phyloP scores from a whole-genome alignment of 805 yeast species.

The Hanseniaspora occidentalis region DNA sequence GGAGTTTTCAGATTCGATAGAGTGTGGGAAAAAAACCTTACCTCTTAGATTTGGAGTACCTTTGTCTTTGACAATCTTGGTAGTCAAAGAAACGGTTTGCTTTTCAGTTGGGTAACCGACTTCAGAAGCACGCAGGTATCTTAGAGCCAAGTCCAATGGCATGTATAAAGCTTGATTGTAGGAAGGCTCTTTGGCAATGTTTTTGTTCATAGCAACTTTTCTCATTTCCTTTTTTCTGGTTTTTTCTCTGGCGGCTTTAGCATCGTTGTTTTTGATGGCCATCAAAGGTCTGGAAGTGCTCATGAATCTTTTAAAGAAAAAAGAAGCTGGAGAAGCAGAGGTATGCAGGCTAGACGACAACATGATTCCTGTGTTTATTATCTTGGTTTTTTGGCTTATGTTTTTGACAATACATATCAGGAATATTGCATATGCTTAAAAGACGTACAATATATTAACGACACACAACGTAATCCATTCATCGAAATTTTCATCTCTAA shows the following conservation, averaged over 20 bases:
- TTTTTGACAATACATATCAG: no score
- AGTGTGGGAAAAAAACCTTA: slow-evolving; percentile 56
- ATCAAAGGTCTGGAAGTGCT: not conserved
- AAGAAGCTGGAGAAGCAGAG: slow-evolving; percentile 5
- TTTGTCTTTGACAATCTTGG: slow-evolving; percentile 54
- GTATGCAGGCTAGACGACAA: no score
- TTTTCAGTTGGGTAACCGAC: slow-evolving; percentile 71
- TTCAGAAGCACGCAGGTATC: slow-evolving; percentile 77
- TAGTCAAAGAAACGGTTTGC: slow-evolving; percentile 56
- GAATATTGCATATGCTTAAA: no score
- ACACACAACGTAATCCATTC: no score
- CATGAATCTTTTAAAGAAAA: slow-evolving; percentile 7
- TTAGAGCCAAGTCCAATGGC: slow-evolving; percentile 60
- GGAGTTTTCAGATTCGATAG: slow-evolving; percentile 16
- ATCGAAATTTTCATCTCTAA: no score
- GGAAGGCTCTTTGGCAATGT: slow-evolving; percentile 31
- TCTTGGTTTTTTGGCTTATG: not conserved
- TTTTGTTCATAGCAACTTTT: slow-evolving; percentile 25
- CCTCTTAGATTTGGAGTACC: slow-evolving; percentile 73
- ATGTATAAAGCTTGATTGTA: slow-evolving; percentile 49
- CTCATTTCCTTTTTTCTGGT: slow-evolving; percentile 26
- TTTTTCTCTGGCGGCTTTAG: slow-evolving; percentile 19
- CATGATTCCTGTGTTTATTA: slow-evolving; percentile 3
- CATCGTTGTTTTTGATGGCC: slow-evolving; percentile 1
- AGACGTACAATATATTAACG: no score